Evolutionary conservation across 805 yeast genomes (phyloP).

Genomic region (Saturnispora besseyi): DNA sequence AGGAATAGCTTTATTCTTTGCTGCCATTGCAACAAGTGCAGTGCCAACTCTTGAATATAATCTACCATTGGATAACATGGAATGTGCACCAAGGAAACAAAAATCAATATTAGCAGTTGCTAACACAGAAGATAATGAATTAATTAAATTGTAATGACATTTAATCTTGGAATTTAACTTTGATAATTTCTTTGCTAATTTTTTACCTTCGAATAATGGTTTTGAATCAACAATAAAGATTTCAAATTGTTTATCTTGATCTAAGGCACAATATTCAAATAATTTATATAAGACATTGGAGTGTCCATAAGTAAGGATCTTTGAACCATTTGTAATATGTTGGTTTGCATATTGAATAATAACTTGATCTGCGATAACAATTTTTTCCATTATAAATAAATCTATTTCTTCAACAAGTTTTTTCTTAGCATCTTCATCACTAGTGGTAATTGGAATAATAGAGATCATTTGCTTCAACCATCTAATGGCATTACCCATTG

Average conservation of each 20-base stretch:
- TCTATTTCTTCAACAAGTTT: conserved; percentile 61
- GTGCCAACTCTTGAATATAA: conserved; percentile 92
- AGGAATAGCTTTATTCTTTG: conserved; percentile 81
- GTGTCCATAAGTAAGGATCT: conserved; percentile 80
- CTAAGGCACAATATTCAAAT: conserved; percentile 57
- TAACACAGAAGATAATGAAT: conserved; percentile 69
- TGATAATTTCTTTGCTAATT: conserved; percentile 56
- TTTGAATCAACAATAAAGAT: conserved; percentile 87
- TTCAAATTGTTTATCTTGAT: conserved; percentile 55
- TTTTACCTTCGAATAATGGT: conserved; percentile 90
- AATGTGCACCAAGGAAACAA: conserved; percentile 93
- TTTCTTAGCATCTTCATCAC: conserved; percentile 59
- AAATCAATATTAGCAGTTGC: conserved; percentile 67
- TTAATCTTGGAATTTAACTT: conserved; percentile 45
- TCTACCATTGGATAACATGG: conserved; percentile 91
- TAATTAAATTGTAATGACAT: conserved; percentile 70
- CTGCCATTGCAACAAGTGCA: conserved; percentile 86
- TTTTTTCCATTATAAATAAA: conserved; percentile 73
- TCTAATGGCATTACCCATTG: conserved; percentile 97
- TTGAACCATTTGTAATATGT: conserved; percentile 68
- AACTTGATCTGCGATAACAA: conserved; percentile 72
- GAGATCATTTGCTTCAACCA: conserved; percentile 95
- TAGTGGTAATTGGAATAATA: conserved; percentile 61
- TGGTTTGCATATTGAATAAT: conserved; percentile 73
- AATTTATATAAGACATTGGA: conserved; percentile 75